A percentile compares a stretch with the other conserved stretches of the same genome.
phyloP scores from a whole-genome alignment of 306 rosid species.

The Corylus americana region DNA sequence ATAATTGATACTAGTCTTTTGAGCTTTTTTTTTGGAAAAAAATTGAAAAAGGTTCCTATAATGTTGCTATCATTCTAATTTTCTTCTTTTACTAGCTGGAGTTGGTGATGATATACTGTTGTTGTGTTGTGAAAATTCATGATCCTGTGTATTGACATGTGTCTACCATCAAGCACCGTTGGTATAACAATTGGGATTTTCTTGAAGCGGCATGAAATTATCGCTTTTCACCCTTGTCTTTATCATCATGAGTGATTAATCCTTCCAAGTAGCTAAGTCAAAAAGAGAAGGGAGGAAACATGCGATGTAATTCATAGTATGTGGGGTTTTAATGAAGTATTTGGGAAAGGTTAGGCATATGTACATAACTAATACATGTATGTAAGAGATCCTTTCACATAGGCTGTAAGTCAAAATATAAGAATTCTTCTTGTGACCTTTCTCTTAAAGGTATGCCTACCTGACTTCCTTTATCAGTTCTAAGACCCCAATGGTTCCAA shows the following conservation, averaged over 20 bases:
- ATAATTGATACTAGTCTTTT: neutral
- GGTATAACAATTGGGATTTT: neutral
- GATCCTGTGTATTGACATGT: neutral
- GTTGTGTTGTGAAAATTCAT: neutral
- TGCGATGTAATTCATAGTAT: neutral
- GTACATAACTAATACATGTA: neutral
- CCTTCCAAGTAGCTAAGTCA: neutral
- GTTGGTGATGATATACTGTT: neutral
- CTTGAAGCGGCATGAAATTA: conserved; percentile 1
- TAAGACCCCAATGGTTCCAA: neutral
- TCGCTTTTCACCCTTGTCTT: neutral
- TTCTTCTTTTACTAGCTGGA: neutral
- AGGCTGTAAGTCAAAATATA: neutral
- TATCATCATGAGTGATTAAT: neutral
- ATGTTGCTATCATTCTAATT: neutral
- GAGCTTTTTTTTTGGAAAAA: neutral
- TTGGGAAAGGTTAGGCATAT: neutral
- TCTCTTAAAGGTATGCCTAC: neutral
- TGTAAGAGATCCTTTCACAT: neutral
- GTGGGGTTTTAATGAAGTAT: neutral
- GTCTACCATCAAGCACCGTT: neutral
- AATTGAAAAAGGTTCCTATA: neutral
- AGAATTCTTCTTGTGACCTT: neutral
- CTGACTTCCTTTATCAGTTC: neutral
- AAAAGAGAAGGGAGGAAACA: neutral